Evolutionary conservation across 257 asterid genomes (phyloP).

Genomic region (Capsicum baccatum): DNA sequence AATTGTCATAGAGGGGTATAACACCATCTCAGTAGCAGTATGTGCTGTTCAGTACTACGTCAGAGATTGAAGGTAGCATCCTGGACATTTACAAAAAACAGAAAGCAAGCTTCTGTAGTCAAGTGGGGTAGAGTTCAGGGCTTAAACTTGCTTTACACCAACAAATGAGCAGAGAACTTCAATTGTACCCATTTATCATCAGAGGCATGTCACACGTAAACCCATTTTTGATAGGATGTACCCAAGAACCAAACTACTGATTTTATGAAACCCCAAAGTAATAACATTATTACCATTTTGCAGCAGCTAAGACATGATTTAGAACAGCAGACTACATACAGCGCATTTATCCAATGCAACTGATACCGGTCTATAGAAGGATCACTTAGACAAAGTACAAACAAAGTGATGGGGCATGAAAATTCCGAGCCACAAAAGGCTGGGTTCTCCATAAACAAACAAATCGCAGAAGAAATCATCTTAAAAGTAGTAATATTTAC

Average conservation of each 20-base stretch:
- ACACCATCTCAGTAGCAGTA: not conserved
- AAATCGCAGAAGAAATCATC: constrained; percentile 14
- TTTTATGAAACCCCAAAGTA: not conserved
- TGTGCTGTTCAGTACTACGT: not conserved
- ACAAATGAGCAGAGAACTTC: not conserved
- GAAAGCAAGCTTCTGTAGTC: constrained; percentile 17
- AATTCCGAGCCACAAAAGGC: not conserved
- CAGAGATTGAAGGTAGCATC: not conserved
- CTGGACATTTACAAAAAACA: not conserved
- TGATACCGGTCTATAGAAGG: not conserved
- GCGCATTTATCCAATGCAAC: not conserved
- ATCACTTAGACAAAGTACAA: constrained; percentile 9
- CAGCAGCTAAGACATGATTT: constrained; percentile 4
- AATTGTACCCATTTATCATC: not conserved
- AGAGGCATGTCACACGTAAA: not conserved
- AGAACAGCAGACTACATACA: not conserved
- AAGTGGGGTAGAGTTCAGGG: not conserved
- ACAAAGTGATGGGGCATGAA: constrained; percentile 4
- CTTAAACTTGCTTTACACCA: not conserved
- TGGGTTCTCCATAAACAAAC: not conserved
- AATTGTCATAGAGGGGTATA: not conserved
- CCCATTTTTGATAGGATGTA: not conserved
- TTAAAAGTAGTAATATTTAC: not conserved
- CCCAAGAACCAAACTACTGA: not conserved
- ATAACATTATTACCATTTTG: not conserved